Evolutionary conservation across 1,139 yeast species (phyloP), one percentile per base, ranked within the genome.

Genomic region (Fermentozyma sake): DNA sequence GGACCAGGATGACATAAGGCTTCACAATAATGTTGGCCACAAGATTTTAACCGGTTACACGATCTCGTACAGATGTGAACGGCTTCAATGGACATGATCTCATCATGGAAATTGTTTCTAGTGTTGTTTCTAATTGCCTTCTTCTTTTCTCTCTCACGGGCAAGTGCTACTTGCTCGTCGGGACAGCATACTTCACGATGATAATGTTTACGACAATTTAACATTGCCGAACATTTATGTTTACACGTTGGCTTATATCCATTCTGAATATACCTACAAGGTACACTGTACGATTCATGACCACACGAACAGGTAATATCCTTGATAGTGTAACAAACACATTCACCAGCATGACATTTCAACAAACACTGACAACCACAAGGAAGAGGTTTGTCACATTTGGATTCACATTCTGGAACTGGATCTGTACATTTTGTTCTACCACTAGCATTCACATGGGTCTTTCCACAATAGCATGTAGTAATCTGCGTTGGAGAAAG

Each of bases 1-100:
- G 84, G 73, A 0, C 96, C 96, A 9, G 75, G 61, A 50, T 87
- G 96, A 45, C 96, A 87, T 17, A 80, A 68, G 39, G 80, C 75
- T 23, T 70, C 71, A 53, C 96, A 87, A 25, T 65, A 50, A 49
- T 87, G 97, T 23, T 53, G 52, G 0, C 91, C 93, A 57, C 96
- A 87, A 16, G 76, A 54, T 31, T 84, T 65, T 35, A 72, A 49
- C 37, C 76, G 65, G 46, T 77, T 78, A 55, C 97, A 87, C 1
- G 72, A 68, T 32, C 68, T 68, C 5, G 84, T 68, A 58, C 97
- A 87, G 9, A 84, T 69, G 53, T 87, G 97, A 4, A 65, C 68
- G 1, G 89, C 79, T 48, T 87, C 96, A 18, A 83, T 74, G 7
- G 72, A 58, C 52, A 79, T 69, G 20, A 76, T 67, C 29, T 63